Evolutionary conservation across 2,329 filamentous ascomycete species (phyloP).

Genomic region (Diplodia intermedia): DNA sequence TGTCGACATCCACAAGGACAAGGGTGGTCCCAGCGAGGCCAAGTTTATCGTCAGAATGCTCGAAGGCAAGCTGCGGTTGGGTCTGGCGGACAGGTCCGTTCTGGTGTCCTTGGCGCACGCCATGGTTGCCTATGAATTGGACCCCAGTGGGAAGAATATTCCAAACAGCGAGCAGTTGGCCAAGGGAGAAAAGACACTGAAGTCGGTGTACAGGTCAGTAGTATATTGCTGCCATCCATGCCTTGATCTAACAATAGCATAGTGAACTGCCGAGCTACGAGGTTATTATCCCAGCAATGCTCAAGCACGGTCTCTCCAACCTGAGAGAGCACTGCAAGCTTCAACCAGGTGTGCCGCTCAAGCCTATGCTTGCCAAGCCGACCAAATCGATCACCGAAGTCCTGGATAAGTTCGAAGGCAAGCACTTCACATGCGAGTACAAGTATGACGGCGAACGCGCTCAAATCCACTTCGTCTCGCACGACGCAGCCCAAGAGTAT

Average conservation of each 20-base stretch:
- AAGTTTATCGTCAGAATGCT: slow-evolving; percentile 93
- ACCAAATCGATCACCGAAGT: slow-evolving; percentile 99
- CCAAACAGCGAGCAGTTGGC: slow-evolving; percentile 79
- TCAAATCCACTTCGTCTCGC: slow-evolving; percentile 97
- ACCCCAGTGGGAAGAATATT: slow-evolving; percentile 69
- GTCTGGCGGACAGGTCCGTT: slow-evolving; percentile 89
- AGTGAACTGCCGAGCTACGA: slow-evolving; percentile 96
- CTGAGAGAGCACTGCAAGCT: slow-evolving; percentile 87
- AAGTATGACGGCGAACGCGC: slow-evolving; percentile 98
- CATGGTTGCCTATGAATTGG: slow-evolving; percentile 80
- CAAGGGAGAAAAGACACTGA: slow-evolving; percentile 83
- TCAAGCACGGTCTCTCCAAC: slow-evolving; percentile 84
- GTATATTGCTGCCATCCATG: background rate
- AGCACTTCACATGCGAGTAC: slow-evolving; percentile 97
- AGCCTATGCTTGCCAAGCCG: slow-evolving; percentile 98
- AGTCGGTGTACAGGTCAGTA: slow-evolving; percentile 80
- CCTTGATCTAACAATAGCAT: slow-evolving; percentile 44
- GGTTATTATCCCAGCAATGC: slow-evolving; percentile 87
- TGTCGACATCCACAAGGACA: slow-evolving; percentile 87
- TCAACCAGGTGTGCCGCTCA: slow-evolving; percentile 89
- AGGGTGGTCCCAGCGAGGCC: slow-evolving; percentile 91
- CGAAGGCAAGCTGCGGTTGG: slow-evolving; percentile 91
- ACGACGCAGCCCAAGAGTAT: slow-evolving; percentile 74
- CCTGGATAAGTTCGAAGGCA: slow-evolving; percentile 91
- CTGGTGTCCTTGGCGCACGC: slow-evolving; percentile 90